Base-by-base conservation (phyloP, 129 eudicot species). In the Calendula officinalis region DNA sequence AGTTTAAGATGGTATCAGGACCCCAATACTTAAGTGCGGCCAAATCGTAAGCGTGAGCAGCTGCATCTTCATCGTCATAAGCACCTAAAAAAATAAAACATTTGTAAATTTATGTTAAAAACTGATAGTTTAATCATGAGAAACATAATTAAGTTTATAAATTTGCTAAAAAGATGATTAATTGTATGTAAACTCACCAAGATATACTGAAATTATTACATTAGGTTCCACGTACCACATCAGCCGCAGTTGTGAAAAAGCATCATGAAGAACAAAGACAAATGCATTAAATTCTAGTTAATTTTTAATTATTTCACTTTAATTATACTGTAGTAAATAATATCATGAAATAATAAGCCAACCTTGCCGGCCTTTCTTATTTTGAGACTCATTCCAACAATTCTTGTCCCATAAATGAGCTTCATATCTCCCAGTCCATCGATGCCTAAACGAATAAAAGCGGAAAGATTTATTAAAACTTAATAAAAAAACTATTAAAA, bases 361-460 rank as follows among this genome's bases (percentile, higher is more conserved):
- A 85, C 96, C 94, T 89, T 89, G 96, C 75, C 90, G 85, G 61
- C 96, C 96, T 70, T 89, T 89, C 82, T 89, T 89, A 69, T 84
- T 89, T 55, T 89, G 96, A 16, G 90, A 68, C 69, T 89, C 89
- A 68, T 85, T 89, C 96, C 96, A 89, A 70, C 96, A 85, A 64
- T 85, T 80, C 75, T 86, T 86, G 39, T 86, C 95, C 95, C 95
- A 86, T 57, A 86, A 78, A 75, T 86, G 95, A 62, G 95, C 96
- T 83, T 88, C 96, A 32, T 82, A 88, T 62, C 96, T 72, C 7
- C 96, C 96, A 0, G 96, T 88, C 96, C 96, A 89, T 35, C 96
- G 77, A 68, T 89, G 96, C 76, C 96, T 89, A 55, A 51, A 47
- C 15, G 50, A 36, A 51, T 22, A 47, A 39, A 3, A 60, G 11